Evolutionary conservation across 441 rosid species (phyloP).

Genomic region (Breynia disticha): DNA sequence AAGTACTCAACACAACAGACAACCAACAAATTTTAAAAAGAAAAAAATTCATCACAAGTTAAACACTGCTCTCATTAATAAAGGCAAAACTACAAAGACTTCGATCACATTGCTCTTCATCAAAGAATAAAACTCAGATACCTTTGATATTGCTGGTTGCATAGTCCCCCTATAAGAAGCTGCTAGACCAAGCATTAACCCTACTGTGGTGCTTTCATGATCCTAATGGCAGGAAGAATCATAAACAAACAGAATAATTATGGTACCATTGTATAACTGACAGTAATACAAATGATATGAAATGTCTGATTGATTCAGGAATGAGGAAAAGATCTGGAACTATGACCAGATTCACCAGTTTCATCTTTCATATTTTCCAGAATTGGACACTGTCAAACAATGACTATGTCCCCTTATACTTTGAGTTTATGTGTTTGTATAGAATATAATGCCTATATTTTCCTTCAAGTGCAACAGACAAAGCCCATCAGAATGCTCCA

Average conservation of each 20-base stretch:
- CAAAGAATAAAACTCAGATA: slow-evolving; percentile 8
- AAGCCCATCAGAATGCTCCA: too few species aligned
- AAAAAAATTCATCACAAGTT: too few species aligned
- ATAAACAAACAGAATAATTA: slow-evolving; percentile 11
- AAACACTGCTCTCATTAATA: too few species aligned
- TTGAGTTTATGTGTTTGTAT: background rate
- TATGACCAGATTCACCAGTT: background rate
- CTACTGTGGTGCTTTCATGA: slow-evolving; percentile 92
- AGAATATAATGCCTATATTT: background rate
- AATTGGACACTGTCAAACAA: background rate
- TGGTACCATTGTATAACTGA: background rate
- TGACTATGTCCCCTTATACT: background rate
- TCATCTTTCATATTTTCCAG: background rate
- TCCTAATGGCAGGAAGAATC: slow-evolving; percentile 37
- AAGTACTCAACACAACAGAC: too few species aligned
- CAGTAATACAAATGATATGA: background rate
- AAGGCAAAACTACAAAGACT: slow-evolving; percentile 1
- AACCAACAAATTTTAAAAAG: too few species aligned
- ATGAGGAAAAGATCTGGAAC: background rate
- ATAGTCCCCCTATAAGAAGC: slow-evolving; percentile 92
- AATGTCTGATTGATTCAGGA: background rate
- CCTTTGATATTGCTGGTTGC: slow-evolving; percentile 95
- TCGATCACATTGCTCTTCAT: background rate
- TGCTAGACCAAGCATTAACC: slow-evolving; percentile 96
- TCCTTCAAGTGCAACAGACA: background rate